Conservation (phyloP, 371 early-diverging fungal genomes). For the Rhizopus delemar region DNA sequence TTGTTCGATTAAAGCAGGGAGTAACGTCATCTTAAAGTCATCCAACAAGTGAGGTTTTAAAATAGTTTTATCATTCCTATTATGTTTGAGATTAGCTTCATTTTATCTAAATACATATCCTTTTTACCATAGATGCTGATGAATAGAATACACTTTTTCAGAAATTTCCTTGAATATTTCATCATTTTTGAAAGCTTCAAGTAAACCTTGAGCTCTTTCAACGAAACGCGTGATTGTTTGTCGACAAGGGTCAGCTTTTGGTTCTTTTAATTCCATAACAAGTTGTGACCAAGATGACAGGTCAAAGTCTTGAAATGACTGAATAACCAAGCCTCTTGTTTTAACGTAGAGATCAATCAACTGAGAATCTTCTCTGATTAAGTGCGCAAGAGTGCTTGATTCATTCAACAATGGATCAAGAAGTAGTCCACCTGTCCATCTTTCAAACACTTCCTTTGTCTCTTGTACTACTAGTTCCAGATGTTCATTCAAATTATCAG, state of each 20-base stretch:
- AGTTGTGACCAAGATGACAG: conserved; percentile 14
- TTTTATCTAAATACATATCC: neutral
- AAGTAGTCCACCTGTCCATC: conserved; percentile 47
- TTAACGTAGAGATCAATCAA: conserved; percentile 31
- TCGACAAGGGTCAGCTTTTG: conserved; percentile 23
- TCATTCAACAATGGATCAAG: conserved; percentile 40
- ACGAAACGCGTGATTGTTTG: conserved; percentile 17
- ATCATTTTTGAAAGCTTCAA: conserved; percentile 30
- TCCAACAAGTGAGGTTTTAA: conserved; percentile 62
- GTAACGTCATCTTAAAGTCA: conserved; percentile 54
- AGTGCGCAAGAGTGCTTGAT: conserved; percentile 26
- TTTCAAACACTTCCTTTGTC: conserved; percentile 44
- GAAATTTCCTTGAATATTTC: conserved; percentile 31
- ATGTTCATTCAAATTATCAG: conserved; percentile 15
- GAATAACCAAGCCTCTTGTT: conserved; percentile 16
- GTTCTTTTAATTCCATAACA: conserved; percentile 12
- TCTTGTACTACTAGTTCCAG: conserved; percentile 32
- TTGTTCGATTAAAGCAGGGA: conserved; percentile 59
- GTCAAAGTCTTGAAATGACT: conserved; percentile 7
- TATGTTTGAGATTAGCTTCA: no score
- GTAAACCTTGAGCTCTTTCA: conserved; percentile 14
- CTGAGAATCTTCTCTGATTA: conserved; percentile 25
- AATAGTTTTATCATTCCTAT: conserved; percentile 45
- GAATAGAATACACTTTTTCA: conserved; percentile 25
- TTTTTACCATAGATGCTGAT: conserved; percentile 38